Conservation (phyloP, 108 stramenopile genomes). For the Cyclotella sp. region DNA sequence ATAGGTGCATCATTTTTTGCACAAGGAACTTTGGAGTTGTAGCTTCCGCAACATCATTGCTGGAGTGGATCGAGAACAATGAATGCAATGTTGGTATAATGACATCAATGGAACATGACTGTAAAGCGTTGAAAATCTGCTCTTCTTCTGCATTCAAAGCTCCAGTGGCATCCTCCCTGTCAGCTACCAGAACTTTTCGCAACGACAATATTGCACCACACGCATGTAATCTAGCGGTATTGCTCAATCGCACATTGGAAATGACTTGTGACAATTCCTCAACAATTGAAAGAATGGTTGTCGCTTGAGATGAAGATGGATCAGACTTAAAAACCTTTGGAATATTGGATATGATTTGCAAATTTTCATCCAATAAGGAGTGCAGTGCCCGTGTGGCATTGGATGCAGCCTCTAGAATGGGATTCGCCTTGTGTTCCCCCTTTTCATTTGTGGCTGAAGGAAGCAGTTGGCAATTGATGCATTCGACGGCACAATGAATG, state of each 20-base stretch:
- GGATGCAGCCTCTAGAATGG: slow-evolving; percentile 41
- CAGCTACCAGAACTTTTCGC: slow-evolving; percentile 34
- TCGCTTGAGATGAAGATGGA: background rate
- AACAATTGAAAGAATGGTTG: background rate
- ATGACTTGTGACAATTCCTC: slow-evolving; percentile 13
- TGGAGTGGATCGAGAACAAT: slow-evolving; percentile 6
- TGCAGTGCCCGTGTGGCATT: slow-evolving; percentile 68
- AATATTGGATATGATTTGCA: slow-evolving; percentile 32
- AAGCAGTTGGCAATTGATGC: background rate
- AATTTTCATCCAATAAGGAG: slow-evolving; percentile 77
- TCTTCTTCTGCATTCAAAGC: background rate
- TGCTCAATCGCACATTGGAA: slow-evolving; percentile 11
- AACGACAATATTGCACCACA: slow-evolving; percentile 60
- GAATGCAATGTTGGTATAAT: slow-evolving; percentile 31
- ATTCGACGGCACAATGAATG: slow-evolving; percentile 1
- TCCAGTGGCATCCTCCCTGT: background rate
- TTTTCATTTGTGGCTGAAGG: background rate
- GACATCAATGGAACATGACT: slow-evolving; percentile 20
- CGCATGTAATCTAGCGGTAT: slow-evolving; percentile 54
- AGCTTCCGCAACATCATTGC: background rate
- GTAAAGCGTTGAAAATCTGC: slow-evolving; percentile 4
- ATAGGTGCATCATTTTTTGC: slow-evolving; percentile 37
- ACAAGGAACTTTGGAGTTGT: slow-evolving; percentile 17
- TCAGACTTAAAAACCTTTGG: background rate
- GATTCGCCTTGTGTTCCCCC: background rate